Base-by-base conservation (phyloP, 139 green algal species). In the Chlorella sp. region DNA sequence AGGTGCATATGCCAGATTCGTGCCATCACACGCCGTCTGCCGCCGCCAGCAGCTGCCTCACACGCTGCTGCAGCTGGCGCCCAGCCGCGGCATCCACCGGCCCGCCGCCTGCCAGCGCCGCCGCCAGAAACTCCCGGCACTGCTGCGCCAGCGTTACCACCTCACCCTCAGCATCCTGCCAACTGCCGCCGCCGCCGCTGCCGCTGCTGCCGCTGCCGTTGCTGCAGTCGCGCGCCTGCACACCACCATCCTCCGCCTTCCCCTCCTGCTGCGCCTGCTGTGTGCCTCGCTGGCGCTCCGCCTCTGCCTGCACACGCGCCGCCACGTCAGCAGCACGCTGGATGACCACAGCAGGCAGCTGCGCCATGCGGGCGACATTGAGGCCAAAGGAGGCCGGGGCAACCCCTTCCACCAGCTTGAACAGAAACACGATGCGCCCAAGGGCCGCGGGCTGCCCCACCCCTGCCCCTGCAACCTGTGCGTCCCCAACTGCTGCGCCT, bases 281-380 rank as follows among this genome's bases (percentile, higher is more conserved):
- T n/a, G n/a, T 16, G 14, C 11, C 71, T 32, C 61, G 69, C 26
- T 53, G 40, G 48, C 53, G 24, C 60, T 86, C 89, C 15, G 66
- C 81, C 36, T 36, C 85, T 11, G 37, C 71, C 90, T 81, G 78
- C 68, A 90, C 24, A 0, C 73, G 48, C 24, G 42, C 79, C 71
- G 91, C 91, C 83, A 78, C 57, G n/a, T 48, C 61, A 26, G 85
- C 85, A 19, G 94, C 94, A 3, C 80, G 69, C 14, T 48, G 36
- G 42, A 96, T 53, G 36, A 96, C 91, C 12, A 28, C 15, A 3
- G 26, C 16, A 2, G 95, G 95, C 85, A 98, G 86, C n/a, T 95
- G 90, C 30, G 96, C 96, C 94, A 99, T 93, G 73, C 94, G 86
- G 9, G 97, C 97, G 32, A 99, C 97, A 85, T 99, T 98, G 18